Evolutionary conservation across 345 rosid species (phyloP).

Genomic region (Mercurialis annua): DNA sequence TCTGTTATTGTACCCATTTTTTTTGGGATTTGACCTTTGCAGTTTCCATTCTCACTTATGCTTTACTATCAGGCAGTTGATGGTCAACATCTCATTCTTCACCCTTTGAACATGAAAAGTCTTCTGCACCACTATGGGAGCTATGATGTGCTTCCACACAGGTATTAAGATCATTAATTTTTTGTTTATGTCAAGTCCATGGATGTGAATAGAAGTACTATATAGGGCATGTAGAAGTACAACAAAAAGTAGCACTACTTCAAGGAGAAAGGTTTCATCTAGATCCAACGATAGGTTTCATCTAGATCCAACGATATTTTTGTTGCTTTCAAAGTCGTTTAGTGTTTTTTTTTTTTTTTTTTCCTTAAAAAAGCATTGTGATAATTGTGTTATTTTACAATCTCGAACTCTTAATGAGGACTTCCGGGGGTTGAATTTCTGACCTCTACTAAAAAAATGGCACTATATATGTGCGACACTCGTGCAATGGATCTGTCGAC

Average conservation of each 20-base stretch:
- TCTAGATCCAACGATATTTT: no score
- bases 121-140: conserved; percentile 86
- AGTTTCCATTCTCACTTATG: conserved; percentile 12
- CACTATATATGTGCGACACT: background rate
- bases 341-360: no score
- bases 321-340: no score
- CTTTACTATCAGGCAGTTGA: conserved; percentile 68
- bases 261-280: background rate
- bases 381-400: background rate
- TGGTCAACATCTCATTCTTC: conserved; percentile 90
- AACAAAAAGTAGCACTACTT: background rate
- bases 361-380: background rate
- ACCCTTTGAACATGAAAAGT: conserved; percentile 77
- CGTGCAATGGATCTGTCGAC: background rate
- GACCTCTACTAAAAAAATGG: background rate
- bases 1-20: background rate
- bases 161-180: conserved; percentile 30
- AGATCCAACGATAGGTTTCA: background rate
- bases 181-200: background rate
- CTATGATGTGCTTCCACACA: conserved; percentile 65
- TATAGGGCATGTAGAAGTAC: background rate
- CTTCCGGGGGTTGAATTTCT: background rate
- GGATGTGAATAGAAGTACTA: background rate
- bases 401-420: background rate
- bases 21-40: conserved; percentile 6